Percentiles rank a stretch among this genome's conserved stretches.
Conservation (phyloP, 2,329 filamentous ascomycete species). For the Verticillium nonalfalfae region DNA sequence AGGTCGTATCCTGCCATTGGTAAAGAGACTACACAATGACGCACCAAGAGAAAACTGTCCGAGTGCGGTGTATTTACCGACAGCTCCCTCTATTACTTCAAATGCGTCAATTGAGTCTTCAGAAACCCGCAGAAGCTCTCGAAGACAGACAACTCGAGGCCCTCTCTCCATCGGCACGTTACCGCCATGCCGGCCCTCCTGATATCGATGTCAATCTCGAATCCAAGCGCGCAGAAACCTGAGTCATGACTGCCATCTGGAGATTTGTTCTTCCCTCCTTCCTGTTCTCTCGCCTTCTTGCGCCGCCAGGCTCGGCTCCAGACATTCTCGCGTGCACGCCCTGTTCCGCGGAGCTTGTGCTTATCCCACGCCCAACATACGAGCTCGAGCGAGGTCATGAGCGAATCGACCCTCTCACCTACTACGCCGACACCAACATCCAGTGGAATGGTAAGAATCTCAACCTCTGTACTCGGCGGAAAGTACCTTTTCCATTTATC, state of each 20-base stretch:
- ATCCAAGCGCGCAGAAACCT: conserved; percentile 45
- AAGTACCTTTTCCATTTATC: conserved; percentile 33
- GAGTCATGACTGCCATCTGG: conserved; percentile 22
- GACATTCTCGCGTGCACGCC: conserved; percentile 63
- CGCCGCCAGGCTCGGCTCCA: conserved; percentile 73
- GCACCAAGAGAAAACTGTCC: no score
- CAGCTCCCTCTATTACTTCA: not conserved
- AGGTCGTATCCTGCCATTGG: not conserved
- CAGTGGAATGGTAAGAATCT: conserved; percentile 38
- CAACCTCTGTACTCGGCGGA: conserved; percentile 32
- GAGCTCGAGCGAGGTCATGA: conserved; percentile 52
- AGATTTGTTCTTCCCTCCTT: conserved; percentile 9
- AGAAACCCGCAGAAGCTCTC: conserved; percentile 85
- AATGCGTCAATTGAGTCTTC: conserved; percentile 27
- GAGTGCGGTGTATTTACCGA: no score
- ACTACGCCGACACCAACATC: conserved; percentile 31
- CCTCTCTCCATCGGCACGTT: conserved; percentile 66
- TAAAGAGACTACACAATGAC: no score
- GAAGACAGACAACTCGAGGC: conserved; percentile 66
- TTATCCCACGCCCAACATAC: conserved; percentile 58
- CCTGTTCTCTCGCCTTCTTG: conserved; percentile 33
- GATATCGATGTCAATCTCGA: conserved; percentile 45
- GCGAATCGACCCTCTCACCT: conserved; percentile 28
- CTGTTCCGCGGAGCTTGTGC: conserved; percentile 46
- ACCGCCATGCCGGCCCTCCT: conserved; percentile 36